Percentiles rank a stretch among this genome's conserved stretches.
These are phyloP conservation scores for Mycena olivaceomarginata DNA, from an alignment of 768 basidiomycete genomes.

Conservation along the genomic window DNA sequence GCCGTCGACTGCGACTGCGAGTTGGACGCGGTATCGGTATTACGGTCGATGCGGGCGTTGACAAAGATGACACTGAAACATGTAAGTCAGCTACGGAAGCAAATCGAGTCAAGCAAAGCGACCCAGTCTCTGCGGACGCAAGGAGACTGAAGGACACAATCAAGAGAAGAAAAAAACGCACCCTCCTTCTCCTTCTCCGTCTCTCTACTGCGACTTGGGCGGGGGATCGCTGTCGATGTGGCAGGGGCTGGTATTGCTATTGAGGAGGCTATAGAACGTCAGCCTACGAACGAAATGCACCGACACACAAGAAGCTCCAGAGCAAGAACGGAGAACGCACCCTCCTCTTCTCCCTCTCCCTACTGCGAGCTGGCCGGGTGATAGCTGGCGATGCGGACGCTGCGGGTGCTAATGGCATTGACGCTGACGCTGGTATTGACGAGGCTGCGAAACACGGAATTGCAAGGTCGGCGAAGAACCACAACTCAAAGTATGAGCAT, in stretches of 20 bases:
- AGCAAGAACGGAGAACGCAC: neutral
- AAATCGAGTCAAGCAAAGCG: too few species aligned
- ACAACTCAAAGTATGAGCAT: neutral
- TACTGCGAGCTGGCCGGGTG: too few species aligned
- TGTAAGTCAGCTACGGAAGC: too few species aligned
- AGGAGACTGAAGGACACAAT: too few species aligned
- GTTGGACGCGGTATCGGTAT: neutral
- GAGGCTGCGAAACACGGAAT: neutral
- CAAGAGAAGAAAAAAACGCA: neutral
- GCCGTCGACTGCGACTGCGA: conserved; percentile 1
- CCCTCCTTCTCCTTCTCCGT: neutral
- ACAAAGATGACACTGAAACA: neutral
- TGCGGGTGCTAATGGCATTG: neutral
- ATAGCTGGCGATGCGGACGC: too few species aligned
- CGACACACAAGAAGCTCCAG: too few species aligned
- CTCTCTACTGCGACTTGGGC: neutral
- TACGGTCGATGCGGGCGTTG: neutral
- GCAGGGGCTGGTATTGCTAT: neutral
- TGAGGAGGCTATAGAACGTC: too few species aligned
- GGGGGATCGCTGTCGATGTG: neutral
- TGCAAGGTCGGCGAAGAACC: too few species aligned
- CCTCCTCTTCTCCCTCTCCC: neutral
- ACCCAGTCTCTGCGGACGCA: too few species aligned
- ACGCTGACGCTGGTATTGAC: neutral
- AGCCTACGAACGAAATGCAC: too few species aligned